Conservation (phyloP, 768 basidiomycete genomes). For the Coprinopsis cinerea region DNA sequence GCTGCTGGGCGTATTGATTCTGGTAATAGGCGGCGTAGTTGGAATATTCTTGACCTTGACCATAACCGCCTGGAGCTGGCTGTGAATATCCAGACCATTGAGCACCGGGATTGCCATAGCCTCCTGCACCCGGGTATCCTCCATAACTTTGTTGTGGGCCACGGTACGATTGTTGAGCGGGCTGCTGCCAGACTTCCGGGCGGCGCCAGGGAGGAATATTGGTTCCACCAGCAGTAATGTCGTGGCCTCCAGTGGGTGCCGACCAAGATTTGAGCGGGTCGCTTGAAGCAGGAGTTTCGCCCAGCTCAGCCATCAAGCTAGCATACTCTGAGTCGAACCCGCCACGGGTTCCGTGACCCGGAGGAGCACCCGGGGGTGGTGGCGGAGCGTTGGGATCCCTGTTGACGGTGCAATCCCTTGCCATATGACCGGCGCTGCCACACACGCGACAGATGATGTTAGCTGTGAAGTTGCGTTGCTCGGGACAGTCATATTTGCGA, state of each 20-base stretch:
- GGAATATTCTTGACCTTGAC: slow-evolving; percentile 66
- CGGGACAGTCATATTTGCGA: slow-evolving; percentile 98
- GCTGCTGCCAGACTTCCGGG: slow-evolving; percentile 79
- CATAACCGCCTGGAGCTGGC: slow-evolving; percentile 31
- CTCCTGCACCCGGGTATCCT: slow-evolving; percentile 27
- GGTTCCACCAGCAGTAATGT: slow-evolving; percentile 68
- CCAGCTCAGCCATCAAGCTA: slow-evolving; percentile 95
- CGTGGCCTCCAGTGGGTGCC: slow-evolving; percentile 47
- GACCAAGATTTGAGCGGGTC: slow-evolving; percentile 54
- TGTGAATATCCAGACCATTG: slow-evolving; percentile 46
- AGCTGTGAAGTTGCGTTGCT: slow-evolving; percentile 97
- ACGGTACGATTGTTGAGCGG: slow-evolving; percentile 50
- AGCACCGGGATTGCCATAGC: slow-evolving; percentile 35
- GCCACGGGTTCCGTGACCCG: slow-evolving; percentile 55
- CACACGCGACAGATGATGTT: slow-evolving; percentile 99
- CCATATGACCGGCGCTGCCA: slow-evolving; percentile 98
- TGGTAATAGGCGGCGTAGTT: slow-evolving; percentile 88
- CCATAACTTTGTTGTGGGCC: slow-evolving; percentile 59
- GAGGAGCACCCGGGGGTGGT: slow-evolving; percentile 32
- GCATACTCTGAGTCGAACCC: slow-evolving; percentile 98
- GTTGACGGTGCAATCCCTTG: slow-evolving; percentile 92
- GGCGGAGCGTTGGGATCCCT: slow-evolving; percentile 74
- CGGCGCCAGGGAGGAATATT: slow-evolving; percentile 90
- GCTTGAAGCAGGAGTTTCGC: slow-evolving; percentile 61
- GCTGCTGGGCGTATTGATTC: slow-evolving; percentile 79